Conservation (phyloP, 768 basidiomycete genomes). For the Leucocoprinus sp. region DNA sequence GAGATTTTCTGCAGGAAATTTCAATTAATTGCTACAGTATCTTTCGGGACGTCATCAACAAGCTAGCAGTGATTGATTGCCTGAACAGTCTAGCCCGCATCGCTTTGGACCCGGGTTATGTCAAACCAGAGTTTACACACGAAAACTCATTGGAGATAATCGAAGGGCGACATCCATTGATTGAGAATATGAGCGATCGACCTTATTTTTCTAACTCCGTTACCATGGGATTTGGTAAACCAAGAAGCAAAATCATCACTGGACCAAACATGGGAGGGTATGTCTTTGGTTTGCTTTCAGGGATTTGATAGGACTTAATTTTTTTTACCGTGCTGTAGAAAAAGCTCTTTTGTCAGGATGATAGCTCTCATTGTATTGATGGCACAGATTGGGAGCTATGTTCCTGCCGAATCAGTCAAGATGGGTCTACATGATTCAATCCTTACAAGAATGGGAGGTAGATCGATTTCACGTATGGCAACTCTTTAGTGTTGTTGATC, state of each 20-base stretch:
- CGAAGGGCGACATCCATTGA: slow-evolving; percentile 90
- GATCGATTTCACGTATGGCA: slow-evolving; percentile 14
- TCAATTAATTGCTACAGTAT: slow-evolving; percentile 56
- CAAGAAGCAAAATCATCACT: slow-evolving; percentile 64
- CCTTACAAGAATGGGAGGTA: slow-evolving; percentile 85
- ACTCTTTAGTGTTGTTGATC: slow-evolving; percentile 7
- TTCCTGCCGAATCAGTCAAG: slow-evolving; percentile 70
- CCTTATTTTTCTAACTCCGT: slow-evolving; percentile 86
- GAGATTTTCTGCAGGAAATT: slow-evolving; percentile 63
- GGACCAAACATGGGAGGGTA: slow-evolving; percentile 82
- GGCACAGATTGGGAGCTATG: slow-evolving; percentile 92
- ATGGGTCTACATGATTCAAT: slow-evolving; percentile 81
- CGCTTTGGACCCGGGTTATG: slow-evolving; percentile 68
- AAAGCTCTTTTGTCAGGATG: slow-evolving; percentile 79
- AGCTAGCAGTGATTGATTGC: slow-evolving; percentile 82
- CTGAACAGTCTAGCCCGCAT: slow-evolving; percentile 77
- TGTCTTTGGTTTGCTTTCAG: slow-evolving; percentile 12
- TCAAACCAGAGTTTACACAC: slow-evolving; percentile 66
- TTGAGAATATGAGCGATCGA: slow-evolving; percentile 67
- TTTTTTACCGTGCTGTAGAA: slow-evolving; percentile 31
- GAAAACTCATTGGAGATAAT: slow-evolving; percentile 63
- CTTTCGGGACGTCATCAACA: slow-evolving; percentile 68
- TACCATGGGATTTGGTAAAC: slow-evolving; percentile 44
- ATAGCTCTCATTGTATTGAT: slow-evolving; percentile 68
- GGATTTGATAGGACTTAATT: not conserved